These are phyloP conservation scores for Geosmithia morbida DNA, from an alignment of 2,329 filamentous ascomycete genomes.

Conservation along the genomic window DNA sequence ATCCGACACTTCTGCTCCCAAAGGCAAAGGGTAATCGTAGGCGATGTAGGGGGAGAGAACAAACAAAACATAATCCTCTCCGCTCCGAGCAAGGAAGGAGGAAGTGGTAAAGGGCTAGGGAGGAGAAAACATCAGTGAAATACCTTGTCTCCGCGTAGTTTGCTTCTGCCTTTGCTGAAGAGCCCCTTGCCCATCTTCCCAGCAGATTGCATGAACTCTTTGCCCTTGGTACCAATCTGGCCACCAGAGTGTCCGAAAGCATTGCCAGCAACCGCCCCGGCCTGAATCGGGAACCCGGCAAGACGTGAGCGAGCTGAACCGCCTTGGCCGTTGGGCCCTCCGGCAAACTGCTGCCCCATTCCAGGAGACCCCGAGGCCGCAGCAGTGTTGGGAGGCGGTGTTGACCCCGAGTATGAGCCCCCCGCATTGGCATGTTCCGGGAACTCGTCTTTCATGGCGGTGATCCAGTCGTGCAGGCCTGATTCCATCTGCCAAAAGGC, in stretches of 20 bases:
- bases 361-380: not conserved
- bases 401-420: constrained; percentile 11
- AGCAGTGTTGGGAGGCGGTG: constrained; percentile 1
- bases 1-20: not conserved
- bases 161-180: constrained; percentile 81
- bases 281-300: constrained; percentile 18
- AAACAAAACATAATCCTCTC: not conserved
- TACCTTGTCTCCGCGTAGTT: constrained; percentile 78
- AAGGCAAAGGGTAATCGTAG: not conserved
- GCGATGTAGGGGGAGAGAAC: not conserved
- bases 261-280: constrained; percentile 24
- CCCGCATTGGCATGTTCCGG: constrained; percentile 30
- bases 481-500: constrained; percentile 61
- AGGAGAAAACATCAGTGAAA: constrained; percentile 46
- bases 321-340: constrained; percentile 26
- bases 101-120: not conserved
- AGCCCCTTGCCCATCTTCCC: constrained; percentile 84
- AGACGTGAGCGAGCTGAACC: constrained; percentile 20
- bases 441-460: constrained; percentile 25
- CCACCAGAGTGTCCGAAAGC: constrained; percentile 39
- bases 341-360: constrained; percentile 4
- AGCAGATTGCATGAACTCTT: constrained; percentile 75
- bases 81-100: not conserved
- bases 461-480: constrained; percentile 51
- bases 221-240: constrained; percentile 69